These are phyloP conservation scores for Aspergillus leporis DNA, from an alignment of 495 filamentous ascomycete species.

Conservation along the genomic window DNA sequence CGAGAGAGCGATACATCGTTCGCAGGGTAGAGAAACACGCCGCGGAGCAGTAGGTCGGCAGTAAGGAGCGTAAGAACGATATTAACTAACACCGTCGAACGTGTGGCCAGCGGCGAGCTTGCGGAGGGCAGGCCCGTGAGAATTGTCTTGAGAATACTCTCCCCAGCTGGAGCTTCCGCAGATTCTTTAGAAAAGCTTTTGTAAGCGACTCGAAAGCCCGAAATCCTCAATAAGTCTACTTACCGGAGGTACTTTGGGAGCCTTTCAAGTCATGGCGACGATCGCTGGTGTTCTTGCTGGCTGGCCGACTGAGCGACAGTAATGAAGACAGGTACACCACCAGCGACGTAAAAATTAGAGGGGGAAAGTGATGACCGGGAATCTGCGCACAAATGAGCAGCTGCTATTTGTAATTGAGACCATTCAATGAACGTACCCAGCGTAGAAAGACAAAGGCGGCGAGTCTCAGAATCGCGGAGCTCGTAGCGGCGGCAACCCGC, in stretches of 20 bases:
- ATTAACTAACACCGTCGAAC: constrained; percentile 72
- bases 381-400: constrained; percentile 46
- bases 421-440: constrained; percentile 63
- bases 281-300: background rate
- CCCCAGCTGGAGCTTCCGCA: background rate
- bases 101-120: constrained; percentile 54
- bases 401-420: constrained; percentile 10
- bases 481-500: constrained; percentile 39
- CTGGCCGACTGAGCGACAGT: constrained; percentile 29
- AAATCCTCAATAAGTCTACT: background rate
- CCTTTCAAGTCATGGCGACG: constrained; percentile 15
- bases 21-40: constrained; percentile 62
- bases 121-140: constrained; percentile 74
- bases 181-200: constrained; percentile 7
- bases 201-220: background rate
- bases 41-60: constrained; percentile 73
- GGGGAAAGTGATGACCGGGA: constrained; percentile 62
- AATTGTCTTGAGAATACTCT: constrained; percentile 56
- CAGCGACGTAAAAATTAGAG: constrained; percentile 66
- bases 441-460: constrained; percentile 74
- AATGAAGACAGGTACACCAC: constrained; percentile 74
- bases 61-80: constrained; percentile 61
- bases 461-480: constrained; percentile 63
- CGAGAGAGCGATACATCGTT: constrained; percentile 81
- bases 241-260: constrained; percentile 12